A percentile compares a stretch with the other conserved stretches of the same genome.
phyloP scores from a whole-genome alignment of 116 monocot genomes.

The Cymodocea nodosa region DNA sequence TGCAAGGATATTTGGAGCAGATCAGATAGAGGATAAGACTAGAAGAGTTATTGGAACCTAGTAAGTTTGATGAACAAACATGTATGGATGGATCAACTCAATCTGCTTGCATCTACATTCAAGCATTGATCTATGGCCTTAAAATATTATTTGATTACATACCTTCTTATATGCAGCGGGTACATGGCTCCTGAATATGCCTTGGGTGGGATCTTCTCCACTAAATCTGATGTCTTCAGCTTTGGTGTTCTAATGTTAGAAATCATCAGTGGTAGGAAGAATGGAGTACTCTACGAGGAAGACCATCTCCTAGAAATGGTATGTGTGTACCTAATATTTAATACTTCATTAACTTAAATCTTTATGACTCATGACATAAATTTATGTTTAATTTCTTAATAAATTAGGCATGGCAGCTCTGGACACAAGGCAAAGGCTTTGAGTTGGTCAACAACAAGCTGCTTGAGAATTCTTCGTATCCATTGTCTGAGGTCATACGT shows the following conservation, averaged over 20 bases:
- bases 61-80: background rate
- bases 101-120: background rate
- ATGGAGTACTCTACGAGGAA: background rate
- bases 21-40: background rate
- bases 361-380: background rate
- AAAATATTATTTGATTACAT: background rate
- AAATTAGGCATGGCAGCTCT: slow-evolving; percentile 2
- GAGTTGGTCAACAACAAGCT: slow-evolving; percentile 5
- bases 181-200: slow-evolving; percentile 8
- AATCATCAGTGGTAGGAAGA: slow-evolving; percentile 2
- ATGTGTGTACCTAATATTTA: too few species aligned
- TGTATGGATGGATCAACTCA: too few species aligned
- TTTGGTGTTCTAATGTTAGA: slow-evolving; percentile 6
- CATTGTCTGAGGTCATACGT: slow-evolving; percentile 7
- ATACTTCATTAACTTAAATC: background rate
- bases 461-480: background rate
- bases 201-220: slow-evolving; percentile 1
- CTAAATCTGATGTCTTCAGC: slow-evolving; percentile 8
- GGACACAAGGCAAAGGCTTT: slow-evolving; percentile 13
- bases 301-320: background rate
- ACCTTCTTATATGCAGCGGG: background rate
- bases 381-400: background rate
- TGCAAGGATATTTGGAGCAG: background rate
- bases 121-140: too few species aligned
- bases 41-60: slow-evolving; percentile 3